phyloP scores from a whole-genome alignment of 768 basidiomycete genomes.

The Epithele typhae region DNA sequence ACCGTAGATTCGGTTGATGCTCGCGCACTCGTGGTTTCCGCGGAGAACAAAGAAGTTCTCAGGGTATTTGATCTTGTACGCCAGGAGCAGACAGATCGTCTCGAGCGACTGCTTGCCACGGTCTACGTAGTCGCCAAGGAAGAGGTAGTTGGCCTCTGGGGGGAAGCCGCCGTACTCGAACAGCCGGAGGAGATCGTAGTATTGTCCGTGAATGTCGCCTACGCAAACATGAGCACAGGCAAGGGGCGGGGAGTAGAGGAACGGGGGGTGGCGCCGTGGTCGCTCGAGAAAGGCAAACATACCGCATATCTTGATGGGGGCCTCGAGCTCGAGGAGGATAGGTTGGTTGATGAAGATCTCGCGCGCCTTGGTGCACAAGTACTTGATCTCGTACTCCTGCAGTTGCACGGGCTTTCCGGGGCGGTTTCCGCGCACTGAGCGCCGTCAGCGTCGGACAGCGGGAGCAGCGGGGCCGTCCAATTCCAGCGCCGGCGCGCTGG shows the following conservation, averaged over 20 bases:
- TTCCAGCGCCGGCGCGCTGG: too few species aligned
- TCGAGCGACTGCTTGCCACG: slow-evolving; percentile 98
- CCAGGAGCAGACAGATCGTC: slow-evolving; percentile 97
- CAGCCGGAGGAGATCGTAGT: slow-evolving; percentile 95
- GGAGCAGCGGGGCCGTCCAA: slow-evolving; percentile 14
- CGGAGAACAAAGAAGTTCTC: slow-evolving; percentile 99
- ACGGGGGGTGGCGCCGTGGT: slow-evolving; percentile 2
- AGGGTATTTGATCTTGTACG: slow-evolving; percentile 99
- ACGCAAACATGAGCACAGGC: slow-evolving; percentile 20
- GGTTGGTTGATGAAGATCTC: slow-evolving; percentile 99
- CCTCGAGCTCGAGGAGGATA: slow-evolving; percentile 95
- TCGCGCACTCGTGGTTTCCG: slow-evolving; percentile 99
- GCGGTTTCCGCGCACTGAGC: slow-evolving; percentile 91
- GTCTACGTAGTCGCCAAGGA: slow-evolving; percentile 99
- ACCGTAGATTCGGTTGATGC: slow-evolving; percentile 99
- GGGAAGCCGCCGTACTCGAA: slow-evolving; percentile 99
- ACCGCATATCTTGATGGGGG: slow-evolving; percentile 99
- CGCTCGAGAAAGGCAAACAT: slow-evolving; percentile 10
- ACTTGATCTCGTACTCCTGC: slow-evolving; percentile 99
- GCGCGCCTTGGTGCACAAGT: slow-evolving; percentile 95
- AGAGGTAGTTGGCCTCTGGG: slow-evolving; percentile 99
- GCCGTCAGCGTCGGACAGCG: slow-evolving; percentile 16
- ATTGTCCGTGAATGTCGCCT: slow-evolving; percentile 99
- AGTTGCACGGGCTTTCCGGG: slow-evolving; percentile 98
- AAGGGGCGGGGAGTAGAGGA: background rate